Evolutionary conservation across 805 yeast species (phyloP).

Genomic region (Candida parachauliodes): DNA sequence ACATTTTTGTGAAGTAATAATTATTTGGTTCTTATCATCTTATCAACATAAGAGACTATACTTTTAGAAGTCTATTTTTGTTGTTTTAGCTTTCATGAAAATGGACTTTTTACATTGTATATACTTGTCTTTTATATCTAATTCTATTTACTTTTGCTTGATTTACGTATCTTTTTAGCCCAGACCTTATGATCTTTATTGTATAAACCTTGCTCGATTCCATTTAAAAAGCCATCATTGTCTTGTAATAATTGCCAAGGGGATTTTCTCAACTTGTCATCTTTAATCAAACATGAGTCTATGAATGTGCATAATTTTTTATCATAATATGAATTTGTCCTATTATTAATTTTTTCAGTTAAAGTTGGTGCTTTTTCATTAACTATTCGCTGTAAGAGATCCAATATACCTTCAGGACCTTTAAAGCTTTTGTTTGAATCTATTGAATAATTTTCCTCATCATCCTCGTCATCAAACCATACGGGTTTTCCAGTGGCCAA

Average conservation of each 20-base stretch:
- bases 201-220: slow-evolving; percentile 25
- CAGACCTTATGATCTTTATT: slow-evolving; percentile 38
- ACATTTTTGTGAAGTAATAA: no score
- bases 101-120: no score
- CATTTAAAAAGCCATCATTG: slow-evolving; percentile 24
- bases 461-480: slow-evolving; percentile 49
- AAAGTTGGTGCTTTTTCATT: slow-evolving; percentile 86
- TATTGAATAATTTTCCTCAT: slow-evolving; percentile 10
- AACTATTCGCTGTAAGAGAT: slow-evolving; percentile 86
- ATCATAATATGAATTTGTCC: slow-evolving; percentile 33
- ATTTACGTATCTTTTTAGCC: slow-evolving; percentile 38
- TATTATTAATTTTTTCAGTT: slow-evolving; percentile 26
- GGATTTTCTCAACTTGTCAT: slow-evolving; percentile 61
- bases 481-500: slow-evolving; percentile 84
- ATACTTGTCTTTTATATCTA: no score
- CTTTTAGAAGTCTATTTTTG: no score
- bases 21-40: no score
- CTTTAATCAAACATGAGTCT: slow-evolving; percentile 68
- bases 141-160: slow-evolving; percentile 25
- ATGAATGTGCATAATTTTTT: slow-evolving; percentile 61
- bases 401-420: slow-evolving; percentile 82
- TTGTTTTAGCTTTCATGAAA: no score
- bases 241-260: slow-evolving; percentile 63
- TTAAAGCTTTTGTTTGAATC: slow-evolving; percentile 17
- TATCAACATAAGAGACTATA: no score